Evolutionary conservation across 2,329 filamentous ascomycete genomes (phyloP).

Genomic region (Clarireedia monteithiana): DNA sequence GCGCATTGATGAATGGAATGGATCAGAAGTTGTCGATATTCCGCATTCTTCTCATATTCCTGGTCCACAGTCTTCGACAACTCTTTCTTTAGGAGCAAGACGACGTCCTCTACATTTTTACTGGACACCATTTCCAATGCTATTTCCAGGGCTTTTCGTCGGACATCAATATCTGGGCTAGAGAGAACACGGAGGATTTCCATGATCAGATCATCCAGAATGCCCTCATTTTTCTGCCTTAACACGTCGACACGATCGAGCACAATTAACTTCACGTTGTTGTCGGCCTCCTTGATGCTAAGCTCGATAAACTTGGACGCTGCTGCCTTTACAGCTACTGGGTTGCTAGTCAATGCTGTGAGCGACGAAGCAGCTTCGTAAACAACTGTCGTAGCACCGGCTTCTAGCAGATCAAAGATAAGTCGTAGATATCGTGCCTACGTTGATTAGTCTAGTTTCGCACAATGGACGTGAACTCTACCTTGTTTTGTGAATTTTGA

Average conservation of each 20-base stretch:
- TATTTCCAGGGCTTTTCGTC: conserved; percentile 81
- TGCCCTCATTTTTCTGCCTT: conserved; percentile 78
- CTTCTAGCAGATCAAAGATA: conserved; percentile 94
- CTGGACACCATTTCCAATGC: conserved; percentile 97
- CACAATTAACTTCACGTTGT: conserved; percentile 98
- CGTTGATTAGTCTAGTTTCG: conserved; percentile 24
- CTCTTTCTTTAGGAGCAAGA: conserved; percentile 94
- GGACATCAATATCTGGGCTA: conserved; percentile 91
- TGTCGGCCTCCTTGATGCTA: conserved; percentile 94
- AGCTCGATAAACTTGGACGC: conserved; percentile 95
- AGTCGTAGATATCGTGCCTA: conserved; percentile 83
- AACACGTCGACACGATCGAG: conserved; percentile 87
- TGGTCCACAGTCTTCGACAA: conserved; percentile 96
- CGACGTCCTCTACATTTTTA: conserved; percentile 97
- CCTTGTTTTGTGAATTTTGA: conserved; percentile 90
- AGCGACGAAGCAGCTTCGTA: conserved; percentile 96
- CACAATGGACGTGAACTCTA: conserved; percentile 30
- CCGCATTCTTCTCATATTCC: conserved; percentile 96
- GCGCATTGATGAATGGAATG: conserved; percentile 97
- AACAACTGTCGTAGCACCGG: conserved; percentile 85
- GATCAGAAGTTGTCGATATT: conserved; percentile 91
- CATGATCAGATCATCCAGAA: conserved; percentile 92
- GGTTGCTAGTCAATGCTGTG: conserved; percentile 89
- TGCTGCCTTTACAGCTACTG: conserved; percentile 94
- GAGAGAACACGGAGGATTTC: conserved; percentile 92